These are phyloP conservation scores for Zopfia rhizophila DNA, from an alignment of 2,329 filamentous ascomycete species.

Conservation along the genomic window DNA sequence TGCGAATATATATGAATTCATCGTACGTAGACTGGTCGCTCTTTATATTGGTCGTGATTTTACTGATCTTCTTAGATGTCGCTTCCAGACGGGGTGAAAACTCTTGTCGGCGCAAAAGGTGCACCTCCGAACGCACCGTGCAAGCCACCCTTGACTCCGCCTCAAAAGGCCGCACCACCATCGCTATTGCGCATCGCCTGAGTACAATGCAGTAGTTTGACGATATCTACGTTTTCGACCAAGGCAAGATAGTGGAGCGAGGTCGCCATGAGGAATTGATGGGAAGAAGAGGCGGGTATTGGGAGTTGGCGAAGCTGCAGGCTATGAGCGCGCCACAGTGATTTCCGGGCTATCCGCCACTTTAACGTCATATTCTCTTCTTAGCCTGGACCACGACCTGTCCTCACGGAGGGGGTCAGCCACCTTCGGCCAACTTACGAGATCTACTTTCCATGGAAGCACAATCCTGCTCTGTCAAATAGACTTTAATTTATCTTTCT, in stretches of 20 bases:
- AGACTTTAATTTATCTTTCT: too few species aligned
- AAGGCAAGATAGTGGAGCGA: slow-evolving; percentile 84
- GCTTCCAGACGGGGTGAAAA: slow-evolving; percentile 77
- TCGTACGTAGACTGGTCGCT: slow-evolving; percentile 28
- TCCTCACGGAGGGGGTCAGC: too few species aligned
- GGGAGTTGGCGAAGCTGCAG: slow-evolving; percentile 47
- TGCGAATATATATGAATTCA: slow-evolving; percentile 51
- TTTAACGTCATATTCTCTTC: too few species aligned
- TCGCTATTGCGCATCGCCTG: slow-evolving; percentile 91
- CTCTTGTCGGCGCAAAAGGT: slow-evolving; percentile 87
- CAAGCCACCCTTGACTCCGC: slow-evolving; percentile 84
- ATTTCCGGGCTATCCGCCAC: too few species aligned
- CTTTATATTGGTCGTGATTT: not conserved
- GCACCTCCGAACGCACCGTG: slow-evolving; percentile 74
- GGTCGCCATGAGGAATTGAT: slow-evolving; percentile 77
- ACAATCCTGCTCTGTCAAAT: too few species aligned
- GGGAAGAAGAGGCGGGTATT: slow-evolving; percentile 53
- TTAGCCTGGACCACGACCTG: too few species aligned
- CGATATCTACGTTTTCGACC: slow-evolving; percentile 95
- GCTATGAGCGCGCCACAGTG: slow-evolving; percentile 49
- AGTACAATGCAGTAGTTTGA: slow-evolving; percentile 96
- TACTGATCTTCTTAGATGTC: slow-evolving; percentile 31
- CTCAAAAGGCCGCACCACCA: slow-evolving; percentile 87
- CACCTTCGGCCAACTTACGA: too few species aligned
- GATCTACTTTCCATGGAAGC: too few species aligned